These are phyloP conservation scores for Mycena kentingensis DNA, from an alignment of 768 basidiomycete species.

Conservation along the genomic window DNA sequence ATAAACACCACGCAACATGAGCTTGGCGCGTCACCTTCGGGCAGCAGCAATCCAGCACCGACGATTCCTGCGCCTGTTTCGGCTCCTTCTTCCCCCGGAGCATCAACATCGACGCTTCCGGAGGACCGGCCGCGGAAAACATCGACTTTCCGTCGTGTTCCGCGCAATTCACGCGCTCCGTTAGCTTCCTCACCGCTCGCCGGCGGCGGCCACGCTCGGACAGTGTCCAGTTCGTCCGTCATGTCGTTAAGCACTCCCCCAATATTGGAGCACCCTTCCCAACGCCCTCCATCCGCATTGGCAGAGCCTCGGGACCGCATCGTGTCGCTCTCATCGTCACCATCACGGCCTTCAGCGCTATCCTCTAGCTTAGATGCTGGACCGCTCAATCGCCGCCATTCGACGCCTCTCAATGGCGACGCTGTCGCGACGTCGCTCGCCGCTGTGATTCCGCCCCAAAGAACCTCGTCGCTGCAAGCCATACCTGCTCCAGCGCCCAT, in stretches of 20 bases:
- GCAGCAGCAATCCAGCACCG: background rate
- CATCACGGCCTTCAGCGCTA: slow-evolving; percentile 9
- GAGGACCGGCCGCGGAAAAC: slow-evolving; percentile 34
- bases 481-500: slow-evolving; percentile 7
- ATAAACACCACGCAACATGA: slow-evolving; percentile 1
- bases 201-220: slow-evolving; percentile 25
- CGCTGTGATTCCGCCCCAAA: slow-evolving; percentile 18
- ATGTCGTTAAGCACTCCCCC: slow-evolving; percentile 9
- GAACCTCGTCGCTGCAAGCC: slow-evolving; percentile 23
- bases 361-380: slow-evolving; percentile 6
- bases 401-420: slow-evolving; percentile 21
- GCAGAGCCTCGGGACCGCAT: slow-evolving; percentile 12
- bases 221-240: slow-evolving; percentile 29
- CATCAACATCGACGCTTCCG: background rate
- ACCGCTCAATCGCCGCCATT: slow-evolving; percentile 10
- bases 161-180: slow-evolving; percentile 38
- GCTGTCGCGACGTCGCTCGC: slow-evolving; percentile 16
- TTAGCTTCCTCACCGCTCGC: slow-evolving; percentile 37
- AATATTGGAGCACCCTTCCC: slow-evolving; percentile 11
- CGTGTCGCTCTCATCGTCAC: slow-evolving; percentile 18
- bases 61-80: slow-evolving; percentile 1
- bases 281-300: slow-evolving; percentile 19
- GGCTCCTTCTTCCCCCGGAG: slow-evolving; percentile 2
- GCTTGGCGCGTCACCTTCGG: no score
- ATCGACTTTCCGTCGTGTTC: slow-evolving; percentile 58